A percentile compares a stretch with the other conserved stretches of the same genome.
phyloP scores from a whole-genome alignment of 1,139 yeast species.

The Scheffersomyces titani region DNA sequence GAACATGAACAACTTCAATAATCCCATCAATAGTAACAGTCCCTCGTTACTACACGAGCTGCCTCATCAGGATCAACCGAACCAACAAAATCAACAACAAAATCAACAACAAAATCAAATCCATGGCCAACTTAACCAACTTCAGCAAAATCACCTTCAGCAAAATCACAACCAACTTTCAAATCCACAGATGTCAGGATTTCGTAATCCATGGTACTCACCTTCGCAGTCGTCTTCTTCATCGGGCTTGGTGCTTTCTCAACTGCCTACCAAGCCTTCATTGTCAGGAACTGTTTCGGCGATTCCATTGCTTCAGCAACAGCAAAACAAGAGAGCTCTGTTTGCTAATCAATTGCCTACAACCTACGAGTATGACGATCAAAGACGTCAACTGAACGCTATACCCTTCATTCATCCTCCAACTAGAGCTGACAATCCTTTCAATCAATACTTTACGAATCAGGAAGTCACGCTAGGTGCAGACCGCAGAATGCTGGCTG shows the following conservation, averaged over 20 bases:
- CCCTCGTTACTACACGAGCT: not conserved
- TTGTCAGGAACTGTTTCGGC: slow-evolving; percentile 3
- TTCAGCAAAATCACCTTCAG: slow-evolving; percentile 13
- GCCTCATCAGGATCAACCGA: slow-evolving; percentile 3
- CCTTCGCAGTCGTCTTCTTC: slow-evolving; percentile 12
- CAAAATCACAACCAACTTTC: slow-evolving; percentile 11
- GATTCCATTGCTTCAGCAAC: slow-evolving; percentile 29
- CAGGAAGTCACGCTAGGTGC: slow-evolving; percentile 36
- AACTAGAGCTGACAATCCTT: slow-evolving; percentile 50
- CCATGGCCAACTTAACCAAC: slow-evolving; percentile 4
- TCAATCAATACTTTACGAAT: slow-evolving; percentile 45
- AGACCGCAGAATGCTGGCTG: slow-evolving; percentile 48
- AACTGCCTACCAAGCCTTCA: slow-evolving; percentile 12
- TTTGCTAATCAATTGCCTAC: slow-evolving; percentile 52
- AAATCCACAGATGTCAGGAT: slow-evolving; percentile 25
- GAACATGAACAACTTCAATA: not conserved
- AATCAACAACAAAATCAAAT: slow-evolving; percentile 9
- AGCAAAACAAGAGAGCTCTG: slow-evolving; percentile 44
- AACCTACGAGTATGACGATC: slow-evolving; percentile 47
- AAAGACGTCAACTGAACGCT: slow-evolving; percentile 15
- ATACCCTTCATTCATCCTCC: slow-evolving; percentile 47
- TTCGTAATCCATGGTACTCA: slow-evolving; percentile 50
- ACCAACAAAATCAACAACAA: slow-evolving; percentile 10
- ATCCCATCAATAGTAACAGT: not conserved
- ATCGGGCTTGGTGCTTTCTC: slow-evolving; percentile 4